Percentiles rank a stretch among this genome's conserved stretches.
Conservation (phyloP, 306 rosid species). For the Prunus kanzakura region DNA sequence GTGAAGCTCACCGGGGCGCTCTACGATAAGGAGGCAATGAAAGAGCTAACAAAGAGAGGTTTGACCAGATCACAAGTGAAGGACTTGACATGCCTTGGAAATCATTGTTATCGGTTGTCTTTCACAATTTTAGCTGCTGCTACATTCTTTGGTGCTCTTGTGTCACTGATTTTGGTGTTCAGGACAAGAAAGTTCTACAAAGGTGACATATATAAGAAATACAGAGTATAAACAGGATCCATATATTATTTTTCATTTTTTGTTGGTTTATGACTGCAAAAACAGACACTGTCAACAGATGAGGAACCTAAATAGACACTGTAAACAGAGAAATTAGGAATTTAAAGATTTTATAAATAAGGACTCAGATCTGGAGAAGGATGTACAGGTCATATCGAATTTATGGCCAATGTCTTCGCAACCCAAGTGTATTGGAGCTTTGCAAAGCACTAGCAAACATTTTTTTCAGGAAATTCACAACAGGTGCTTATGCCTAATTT, state of each 20-base stretch:
- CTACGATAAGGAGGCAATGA: conserved; percentile 13
- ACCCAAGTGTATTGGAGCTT: neutral
- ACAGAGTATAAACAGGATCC: neutral
- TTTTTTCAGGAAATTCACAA: neutral
- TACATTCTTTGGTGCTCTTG: conserved; percentile 2
- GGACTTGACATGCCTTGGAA: neutral
- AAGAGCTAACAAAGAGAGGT: neutral
- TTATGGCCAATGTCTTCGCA: neutral
- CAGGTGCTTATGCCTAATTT: too few species aligned
- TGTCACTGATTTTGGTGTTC: conserved; percentile 16
- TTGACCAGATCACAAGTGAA: neutral
- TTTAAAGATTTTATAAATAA: neutral
- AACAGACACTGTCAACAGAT: neutral
- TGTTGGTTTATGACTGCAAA: neutral
- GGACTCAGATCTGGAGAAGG: neutral
- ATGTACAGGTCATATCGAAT: neutral
- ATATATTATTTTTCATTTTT: neutral
- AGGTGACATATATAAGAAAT: conserved; percentile 29
- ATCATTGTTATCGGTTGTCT: neutral
- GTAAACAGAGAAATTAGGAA: neutral
- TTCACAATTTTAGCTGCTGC: conserved; percentile 12
- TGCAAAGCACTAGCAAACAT: neutral
- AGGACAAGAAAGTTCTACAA: conserved; percentile 16
- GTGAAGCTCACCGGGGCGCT: conserved; percentile 15
- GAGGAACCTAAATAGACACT: neutral